These are phyloP conservation scores for Pythium vanterpoolii DNA, from an alignment of 352 stramenopile genomes.

Conservation along the genomic window DNA sequence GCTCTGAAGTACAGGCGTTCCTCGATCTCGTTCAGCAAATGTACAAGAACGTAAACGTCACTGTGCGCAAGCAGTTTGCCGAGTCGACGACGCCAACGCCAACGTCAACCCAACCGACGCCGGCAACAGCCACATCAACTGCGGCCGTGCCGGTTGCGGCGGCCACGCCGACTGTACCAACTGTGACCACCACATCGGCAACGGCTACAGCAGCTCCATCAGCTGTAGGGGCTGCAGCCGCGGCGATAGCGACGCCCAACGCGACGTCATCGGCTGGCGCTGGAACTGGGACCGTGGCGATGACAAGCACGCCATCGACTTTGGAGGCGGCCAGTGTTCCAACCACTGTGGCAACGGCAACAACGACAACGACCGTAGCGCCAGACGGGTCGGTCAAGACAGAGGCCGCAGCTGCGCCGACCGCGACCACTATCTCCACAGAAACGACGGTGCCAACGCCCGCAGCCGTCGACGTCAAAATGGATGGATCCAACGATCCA, in stretches of 20 bases:
- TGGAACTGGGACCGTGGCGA: neutral
- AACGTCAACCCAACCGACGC: neutral
- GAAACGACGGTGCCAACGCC: neutral
- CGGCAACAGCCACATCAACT: constrained; percentile 6
- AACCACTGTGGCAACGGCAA: neutral
- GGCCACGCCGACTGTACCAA: neutral
- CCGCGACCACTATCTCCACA: neutral
- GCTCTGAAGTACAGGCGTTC: constrained; percentile 89
- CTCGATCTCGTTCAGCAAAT: constrained; percentile 87
- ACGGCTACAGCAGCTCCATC: neutral
- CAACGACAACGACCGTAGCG: neutral
- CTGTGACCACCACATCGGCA: neutral
- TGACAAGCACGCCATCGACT: neutral
- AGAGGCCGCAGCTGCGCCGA: neutral
- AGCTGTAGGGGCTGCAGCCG: constrained; percentile 6
- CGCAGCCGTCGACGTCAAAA: neutral
- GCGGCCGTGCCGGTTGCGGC: constrained; percentile 14
- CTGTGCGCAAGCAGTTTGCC: constrained; percentile 85
- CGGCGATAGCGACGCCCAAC: neutral
- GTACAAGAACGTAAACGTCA: constrained; percentile 86
- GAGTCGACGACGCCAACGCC: constrained; percentile 24
- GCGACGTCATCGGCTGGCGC: neutral
- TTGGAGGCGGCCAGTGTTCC: neutral
- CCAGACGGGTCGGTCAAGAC: neutral
- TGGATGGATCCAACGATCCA: neutral